Conservation (phyloP, 768 basidiomycete genomes). For the Lentinula sp. region DNA sequence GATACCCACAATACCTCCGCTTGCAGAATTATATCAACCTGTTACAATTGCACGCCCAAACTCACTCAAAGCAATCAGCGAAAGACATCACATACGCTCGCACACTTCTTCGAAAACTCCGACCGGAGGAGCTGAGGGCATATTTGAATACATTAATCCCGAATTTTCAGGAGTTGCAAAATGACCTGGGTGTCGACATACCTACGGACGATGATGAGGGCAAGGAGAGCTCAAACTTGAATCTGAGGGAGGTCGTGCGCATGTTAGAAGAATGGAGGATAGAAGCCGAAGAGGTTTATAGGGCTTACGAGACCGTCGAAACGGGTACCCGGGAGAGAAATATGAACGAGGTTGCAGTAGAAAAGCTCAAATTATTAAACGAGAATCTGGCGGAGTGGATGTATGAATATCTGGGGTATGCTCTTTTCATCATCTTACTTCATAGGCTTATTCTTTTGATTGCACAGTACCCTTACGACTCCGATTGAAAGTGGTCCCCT, state of each 20-base stretch:
- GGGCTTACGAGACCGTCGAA: background rate
- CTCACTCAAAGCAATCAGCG: background rate
- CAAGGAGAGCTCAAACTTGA: background rate
- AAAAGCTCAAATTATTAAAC: conserved; percentile 15
- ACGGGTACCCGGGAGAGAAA: background rate
- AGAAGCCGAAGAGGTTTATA: background rate
- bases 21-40: conserved; percentile 3
- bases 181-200: background rate
- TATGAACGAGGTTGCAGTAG: conserved; percentile 1
- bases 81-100: background rate
- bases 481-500: conserved; percentile 46
- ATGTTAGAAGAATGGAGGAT: background rate
- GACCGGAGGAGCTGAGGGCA: background rate
- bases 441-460: background rate
- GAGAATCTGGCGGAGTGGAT: conserved; percentile 45
- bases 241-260: background rate
- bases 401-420: conserved; percentile 40
- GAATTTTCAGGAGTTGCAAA: background rate
- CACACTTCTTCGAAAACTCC: background rate
- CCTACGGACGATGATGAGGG: background rate
- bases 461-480: conserved; percentile 33
- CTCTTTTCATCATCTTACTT: conserved; percentile 8
- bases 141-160: background rate
- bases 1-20: background rate
- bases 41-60: background rate